Evolutionary conservation across 306 rosid genomes (phyloP).

Genomic region (Quercus mongolica): DNA sequence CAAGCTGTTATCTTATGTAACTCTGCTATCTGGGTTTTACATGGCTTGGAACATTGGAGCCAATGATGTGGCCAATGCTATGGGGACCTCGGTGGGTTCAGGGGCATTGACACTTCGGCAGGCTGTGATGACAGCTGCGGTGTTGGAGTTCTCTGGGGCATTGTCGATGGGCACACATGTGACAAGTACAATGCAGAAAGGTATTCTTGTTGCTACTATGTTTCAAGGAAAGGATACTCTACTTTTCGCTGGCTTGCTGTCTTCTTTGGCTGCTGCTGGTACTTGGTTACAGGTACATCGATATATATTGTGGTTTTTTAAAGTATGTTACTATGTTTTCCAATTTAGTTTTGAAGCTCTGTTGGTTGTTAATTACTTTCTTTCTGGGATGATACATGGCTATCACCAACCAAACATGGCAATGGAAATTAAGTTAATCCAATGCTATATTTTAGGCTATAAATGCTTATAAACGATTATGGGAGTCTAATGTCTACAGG

Average conservation of each 20-base stretch:
- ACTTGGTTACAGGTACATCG: conserved; percentile 87
- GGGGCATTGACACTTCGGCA: conserved; percentile 86
- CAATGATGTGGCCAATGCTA: conserved; percentile 96
- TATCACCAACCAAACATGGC: neutral
- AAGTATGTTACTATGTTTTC: neutral
- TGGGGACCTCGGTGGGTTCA: conserved; percentile 98
- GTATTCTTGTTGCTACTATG: conserved; percentile 69
- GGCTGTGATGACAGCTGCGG: conserved; percentile 82
- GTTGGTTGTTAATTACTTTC: neutral
- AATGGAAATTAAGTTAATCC: neutral
- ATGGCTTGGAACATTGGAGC: conserved; percentile 99
- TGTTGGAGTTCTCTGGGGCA: conserved; percentile 88
- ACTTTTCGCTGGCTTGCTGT: conserved; percentile 76
- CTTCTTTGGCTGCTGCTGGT: conserved; percentile 99
- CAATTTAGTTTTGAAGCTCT: neutral
- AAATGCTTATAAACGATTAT: neutral
- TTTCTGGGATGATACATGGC: neutral
- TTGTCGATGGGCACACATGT: conserved; percentile 87
- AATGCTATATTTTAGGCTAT: neutral
- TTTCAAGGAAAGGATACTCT: conserved; percentile 78
- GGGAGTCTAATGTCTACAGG: neutral
- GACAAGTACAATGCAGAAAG: conserved; percentile 94
- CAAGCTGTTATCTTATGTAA: conserved; percentile 52
- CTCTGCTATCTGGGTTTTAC: conserved; percentile 83
- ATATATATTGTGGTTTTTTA: neutral